These are phyloP conservation scores for Albophoma yamanashiensis DNA, from an alignment of 2,329 filamentous ascomycete genomes.

Conservation along the genomic window DNA sequence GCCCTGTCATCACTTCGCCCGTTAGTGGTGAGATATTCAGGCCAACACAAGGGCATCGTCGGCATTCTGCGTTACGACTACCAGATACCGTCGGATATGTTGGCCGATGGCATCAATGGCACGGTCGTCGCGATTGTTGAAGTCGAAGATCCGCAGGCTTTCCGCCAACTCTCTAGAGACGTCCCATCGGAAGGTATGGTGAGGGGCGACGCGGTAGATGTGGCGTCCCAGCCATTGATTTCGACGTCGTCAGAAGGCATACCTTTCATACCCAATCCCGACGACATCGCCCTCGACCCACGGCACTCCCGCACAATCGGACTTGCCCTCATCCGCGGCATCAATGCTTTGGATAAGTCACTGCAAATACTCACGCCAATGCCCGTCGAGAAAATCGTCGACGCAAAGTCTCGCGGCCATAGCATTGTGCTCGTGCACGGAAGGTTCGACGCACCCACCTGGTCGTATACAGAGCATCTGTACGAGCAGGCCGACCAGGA, in stretches of 20 bases:
- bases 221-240: slow-evolving; percentile 1
- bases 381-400: slow-evolving; percentile 24
- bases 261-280: slow-evolving; percentile 49
- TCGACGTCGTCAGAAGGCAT: slow-evolving; percentile 36
- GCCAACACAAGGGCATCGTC: slow-evolving; percentile 40
- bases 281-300: slow-evolving; percentile 48
- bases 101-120: slow-evolving; percentile 59
- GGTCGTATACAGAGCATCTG: slow-evolving; percentile 58
- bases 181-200: background rate
- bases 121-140: slow-evolving; percentile 57
- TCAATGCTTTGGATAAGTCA: slow-evolving; percentile 41
- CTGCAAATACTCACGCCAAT: slow-evolving; percentile 60
- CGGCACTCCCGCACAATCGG: slow-evolving; percentile 48
- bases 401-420: slow-evolving; percentile 28
- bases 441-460: slow-evolving; percentile 56
- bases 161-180: slow-evolving; percentile 21
- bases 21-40: slow-evolving; percentile 50
- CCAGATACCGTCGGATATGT: slow-evolving; percentile 43
- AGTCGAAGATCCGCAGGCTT: slow-evolving; percentile 42
- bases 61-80: slow-evolving; percentile 60
- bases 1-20: slow-evolving; percentile 49
- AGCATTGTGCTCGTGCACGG: slow-evolving; percentile 55
- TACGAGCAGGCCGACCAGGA: slow-evolving; percentile 25
- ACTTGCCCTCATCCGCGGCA: slow-evolving; percentile 57
- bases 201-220: background rate